These are phyloP conservation scores for Endocladia muricata DNA, from an alignment of 31 red algal genomes.

Conservation along the genomic window DNA sequence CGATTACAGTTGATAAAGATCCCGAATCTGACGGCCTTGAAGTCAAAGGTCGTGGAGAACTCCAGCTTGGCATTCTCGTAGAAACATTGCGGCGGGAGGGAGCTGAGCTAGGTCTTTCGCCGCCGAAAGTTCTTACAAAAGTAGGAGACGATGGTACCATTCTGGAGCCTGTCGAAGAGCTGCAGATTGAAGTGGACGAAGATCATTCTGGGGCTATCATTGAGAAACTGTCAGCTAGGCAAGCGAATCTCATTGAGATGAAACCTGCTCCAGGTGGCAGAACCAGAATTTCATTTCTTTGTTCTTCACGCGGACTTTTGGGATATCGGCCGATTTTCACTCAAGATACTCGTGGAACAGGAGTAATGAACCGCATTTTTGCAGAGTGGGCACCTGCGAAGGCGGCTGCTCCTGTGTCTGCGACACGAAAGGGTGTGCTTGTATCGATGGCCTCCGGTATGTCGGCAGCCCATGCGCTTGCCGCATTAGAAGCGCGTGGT, in stretches of 20 bases:
- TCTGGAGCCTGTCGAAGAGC: slow-evolving; percentile 82
- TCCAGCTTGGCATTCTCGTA: slow-evolving; percentile 82
- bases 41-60: slow-evolving; percentile 86
- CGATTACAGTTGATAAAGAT: slow-evolving; percentile 54
- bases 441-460: slow-evolving; percentile 73
- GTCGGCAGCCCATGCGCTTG: slow-evolving; percentile 54
- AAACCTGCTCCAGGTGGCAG: slow-evolving; percentile 41
- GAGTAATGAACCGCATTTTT: slow-evolving; percentile 77
- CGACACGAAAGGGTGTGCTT: slow-evolving; percentile 63
- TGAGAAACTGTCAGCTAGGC: slow-evolving; percentile 76
- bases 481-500: slow-evolving; percentile 67
- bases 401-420: neutral
- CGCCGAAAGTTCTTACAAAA: slow-evolving; percentile 72
- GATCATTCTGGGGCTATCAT: slow-evolving; percentile 78
- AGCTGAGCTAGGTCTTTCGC: slow-evolving; percentile 75
- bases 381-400: slow-evolving; percentile 47
- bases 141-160: slow-evolving; percentile 40
- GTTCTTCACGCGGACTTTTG: slow-evolving; percentile 69
- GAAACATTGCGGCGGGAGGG: slow-evolving; percentile 82
- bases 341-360: slow-evolving; percentile 76
- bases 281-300: slow-evolving; percentile 48
- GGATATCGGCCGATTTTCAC: slow-evolving; percentile 81
- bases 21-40: slow-evolving; percentile 49
- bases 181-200: slow-evolving; percentile 75
- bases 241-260: slow-evolving; percentile 55